phyloP scores from a whole-genome alignment of 2,329 filamentous ascomycete species.

The Paecilomyces variotii region DNA sequence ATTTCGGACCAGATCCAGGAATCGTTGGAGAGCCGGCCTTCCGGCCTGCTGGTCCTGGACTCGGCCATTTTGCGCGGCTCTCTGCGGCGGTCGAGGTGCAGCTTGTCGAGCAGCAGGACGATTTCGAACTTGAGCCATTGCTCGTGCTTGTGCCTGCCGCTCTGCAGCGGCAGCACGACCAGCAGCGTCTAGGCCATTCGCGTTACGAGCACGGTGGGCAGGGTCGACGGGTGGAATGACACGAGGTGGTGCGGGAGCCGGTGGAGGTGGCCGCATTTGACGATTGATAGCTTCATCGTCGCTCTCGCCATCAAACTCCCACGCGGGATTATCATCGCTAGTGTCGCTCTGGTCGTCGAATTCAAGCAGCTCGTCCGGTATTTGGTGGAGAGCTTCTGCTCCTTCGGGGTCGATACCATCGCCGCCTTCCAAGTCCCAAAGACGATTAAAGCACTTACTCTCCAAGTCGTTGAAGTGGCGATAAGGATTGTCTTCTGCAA shows the following conservation, averaged over 20 bases:
- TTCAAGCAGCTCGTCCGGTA: slow-evolving; percentile 29
- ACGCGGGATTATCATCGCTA: slow-evolving; percentile 12
- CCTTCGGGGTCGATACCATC: slow-evolving; percentile 48
- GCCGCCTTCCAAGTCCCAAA: slow-evolving; percentile 85
- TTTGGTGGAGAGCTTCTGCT: slow-evolving; percentile 33
- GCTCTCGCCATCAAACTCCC: slow-evolving; percentile 13
- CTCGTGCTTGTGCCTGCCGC: slow-evolving; percentile 29
- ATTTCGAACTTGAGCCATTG: slow-evolving; percentile 29
- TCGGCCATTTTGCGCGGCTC: slow-evolving; percentile 7
- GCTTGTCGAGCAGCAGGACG: slow-evolving; percentile 16
- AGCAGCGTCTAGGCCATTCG: slow-evolving; percentile 21
- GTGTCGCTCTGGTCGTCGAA: slow-evolving; percentile 23
- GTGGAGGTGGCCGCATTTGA: slow-evolving; percentile 27
- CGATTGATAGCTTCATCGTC: slow-evolving; percentile 17
- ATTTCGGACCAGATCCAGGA: slow-evolving; percentile 43
- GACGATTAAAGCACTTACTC: slow-evolving; percentile 68
- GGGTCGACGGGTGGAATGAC: slow-evolving; percentile 19
- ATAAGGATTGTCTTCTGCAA: slow-evolving; percentile 75
- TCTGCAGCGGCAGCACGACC: slow-evolving; percentile 30
- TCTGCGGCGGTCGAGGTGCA: slow-evolving; percentile 8
- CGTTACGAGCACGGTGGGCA: slow-evolving; percentile 17
- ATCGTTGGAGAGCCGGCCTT: slow-evolving; percentile 39
- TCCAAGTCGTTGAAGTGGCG: slow-evolving; percentile 70
- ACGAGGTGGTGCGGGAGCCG: slow-evolving; percentile 32
- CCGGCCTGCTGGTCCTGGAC: slow-evolving; percentile 10